Evolutionary conservation across 2,329 filamentous ascomycete species (phyloP).

Genomic region (Pestalotiopsis sp.): DNA sequence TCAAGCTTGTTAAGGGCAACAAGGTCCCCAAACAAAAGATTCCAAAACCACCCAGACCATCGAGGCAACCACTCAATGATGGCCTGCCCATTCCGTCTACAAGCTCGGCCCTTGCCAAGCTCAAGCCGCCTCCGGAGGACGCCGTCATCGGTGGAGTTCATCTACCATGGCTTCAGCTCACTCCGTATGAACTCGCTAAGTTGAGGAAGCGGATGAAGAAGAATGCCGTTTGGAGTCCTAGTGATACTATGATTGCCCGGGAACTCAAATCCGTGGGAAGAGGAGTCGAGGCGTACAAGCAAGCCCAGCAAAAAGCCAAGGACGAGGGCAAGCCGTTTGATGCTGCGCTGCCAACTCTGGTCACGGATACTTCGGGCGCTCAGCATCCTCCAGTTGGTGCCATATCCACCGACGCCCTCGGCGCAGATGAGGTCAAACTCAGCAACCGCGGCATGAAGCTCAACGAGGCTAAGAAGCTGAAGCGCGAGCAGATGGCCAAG

Average conservation of each 20-base stretch:
- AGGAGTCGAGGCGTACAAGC: slow-evolving; percentile 62
- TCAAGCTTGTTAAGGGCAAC: slow-evolving; percentile 49
- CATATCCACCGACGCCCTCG: slow-evolving; percentile 57
- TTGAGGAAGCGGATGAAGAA: slow-evolving; percentile 89
- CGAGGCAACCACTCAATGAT: slow-evolving; percentile 33
- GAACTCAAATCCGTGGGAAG: slow-evolving; percentile 74
- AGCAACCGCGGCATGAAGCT: slow-evolving; percentile 77
- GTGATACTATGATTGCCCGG: slow-evolving; percentile 81
- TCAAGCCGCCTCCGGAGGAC: slow-evolving; percentile 62
- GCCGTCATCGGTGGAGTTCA: slow-evolving; percentile 60
- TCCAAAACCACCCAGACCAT: slow-evolving; percentile 30
- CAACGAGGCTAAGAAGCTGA: slow-evolving; percentile 76
- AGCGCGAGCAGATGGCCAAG: slow-evolving; percentile 65
- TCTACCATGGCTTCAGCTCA: slow-evolving; percentile 68
- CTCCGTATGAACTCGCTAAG: slow-evolving; percentile 65
- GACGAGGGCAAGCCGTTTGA: slow-evolving; percentile 66
- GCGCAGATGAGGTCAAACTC: slow-evolving; percentile 62
- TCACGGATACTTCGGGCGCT: slow-evolving; percentile 51
- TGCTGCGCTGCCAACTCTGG: slow-evolving; percentile 39
- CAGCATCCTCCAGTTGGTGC: slow-evolving; percentile 60
- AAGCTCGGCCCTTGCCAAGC: slow-evolving; percentile 38
- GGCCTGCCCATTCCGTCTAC: slow-evolving; percentile 45
- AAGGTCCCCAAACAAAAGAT: slow-evolving; percentile 48
- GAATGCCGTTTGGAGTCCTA: slow-evolving; percentile 83
- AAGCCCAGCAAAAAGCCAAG: slow-evolving; percentile 66